Base-by-base conservation (phyloP, 441 rosid species). In the Erodium texanum region DNA sequence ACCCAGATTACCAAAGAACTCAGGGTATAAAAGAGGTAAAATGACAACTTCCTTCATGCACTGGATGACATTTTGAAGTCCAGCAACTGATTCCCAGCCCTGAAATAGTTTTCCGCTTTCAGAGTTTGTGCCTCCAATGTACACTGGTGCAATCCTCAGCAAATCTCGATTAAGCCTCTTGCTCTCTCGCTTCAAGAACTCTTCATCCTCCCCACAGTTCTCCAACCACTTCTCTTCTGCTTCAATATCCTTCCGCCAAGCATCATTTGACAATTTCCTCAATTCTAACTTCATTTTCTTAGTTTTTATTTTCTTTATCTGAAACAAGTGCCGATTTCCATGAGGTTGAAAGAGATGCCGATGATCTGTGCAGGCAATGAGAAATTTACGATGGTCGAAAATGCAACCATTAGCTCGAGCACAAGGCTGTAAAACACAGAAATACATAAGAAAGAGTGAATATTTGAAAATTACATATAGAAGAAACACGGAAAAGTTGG, bases 1-100 rank as follows among this genome's bases (percentile, higher is more conserved):
- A 65, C 98, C 98, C 68, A 86, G 81, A 80, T 87, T 90, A 73
- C 82, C 89, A 79, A 89, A 94, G 80, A 92, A 92, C 73, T 94
- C 94, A 16, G 99, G 98, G 82, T 92, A 94, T 61, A 94, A 72
- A 56, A 94, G 86, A 5, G 99, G 99, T 79, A 94, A 79, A 78
- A 94, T 82, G 77, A 94, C 97, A 73, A 88, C 97, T 82, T 94
- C 99, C 81, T 92, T 94, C 98, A 94, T 85, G 76, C 98, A 92
- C 71, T 78, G 86, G 70, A 93, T 86, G 67, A 92, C 99, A 82
- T 85, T 87, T 76, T 88, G 89, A 76, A 94, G 96, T 69, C 99
- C 98, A 74, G 99, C 97, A 82, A 94, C 98, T 75, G 99, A 94
- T 75, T 92, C 99, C 98, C 98, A 94, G 66, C 97, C 99, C 73